Base-by-base conservation (phyloP, 169 alveolate species). In the Cryptosporidium bovis region DNA sequence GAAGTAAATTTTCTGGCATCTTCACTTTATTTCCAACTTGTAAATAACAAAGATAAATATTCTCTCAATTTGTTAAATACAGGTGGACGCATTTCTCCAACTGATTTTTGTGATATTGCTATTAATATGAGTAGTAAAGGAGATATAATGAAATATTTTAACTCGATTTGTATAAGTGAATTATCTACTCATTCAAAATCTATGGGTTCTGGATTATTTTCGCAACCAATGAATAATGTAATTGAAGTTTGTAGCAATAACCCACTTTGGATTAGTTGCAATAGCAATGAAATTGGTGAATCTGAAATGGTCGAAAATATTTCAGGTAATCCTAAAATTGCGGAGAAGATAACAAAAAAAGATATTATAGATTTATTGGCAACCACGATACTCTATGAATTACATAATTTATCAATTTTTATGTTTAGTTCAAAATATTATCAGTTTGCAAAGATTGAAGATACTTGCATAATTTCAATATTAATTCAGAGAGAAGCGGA, bases 361-460 rank as follows among this genome's bases (percentile, higher is more conserved):
- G 64, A 60, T 1, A 60, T 40, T 24, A 36, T 40, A 1, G 64
- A 71, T 24, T 50, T 77, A n/a, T 33, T 77, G 13, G 69, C 87
- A 12, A 40, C 87, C 12, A 36, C 87, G 5, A 31, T 77, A 12
- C 29, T 77, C 2, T 56, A 77, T 18, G 40, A 56, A 60, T 20
- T 77, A 60, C 87, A 77, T 24, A 53, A 36, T 10, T 50, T 77
- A 2, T 64, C 87, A 24, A n/a, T 40, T 13, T 60, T 24, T 34
- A 56, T 60, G 69, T 77, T 77, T 77, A 77, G 87, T 51, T 77
- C 87, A 58, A 8, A 24, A 34, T 77, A 60, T 48, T 77, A 77
- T 77, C 71, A 60, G 27, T 77, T 60, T 16, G 71, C 71, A 24
- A 46, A 56, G 2, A 36, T 77, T 6, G 44, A 55, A 4, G 71